Conservation (phyloP, 441 rosid genomes). For the Isatis lusitanica region DNA sequence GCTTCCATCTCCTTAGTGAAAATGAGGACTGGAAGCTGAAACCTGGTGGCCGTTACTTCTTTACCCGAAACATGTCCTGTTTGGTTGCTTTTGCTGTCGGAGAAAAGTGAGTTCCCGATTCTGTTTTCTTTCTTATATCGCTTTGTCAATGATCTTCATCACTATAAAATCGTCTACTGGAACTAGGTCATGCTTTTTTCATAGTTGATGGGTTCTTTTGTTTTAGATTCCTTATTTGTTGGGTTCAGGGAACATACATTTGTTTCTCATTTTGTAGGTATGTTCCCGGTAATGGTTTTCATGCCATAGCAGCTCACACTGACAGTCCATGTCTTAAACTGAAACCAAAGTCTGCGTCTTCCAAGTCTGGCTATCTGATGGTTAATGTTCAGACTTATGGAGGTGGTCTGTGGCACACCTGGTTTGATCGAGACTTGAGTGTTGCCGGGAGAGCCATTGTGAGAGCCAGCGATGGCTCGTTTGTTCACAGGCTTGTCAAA, state of each 20-base stretch:
- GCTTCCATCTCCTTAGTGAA: slow-evolving; percentile 71
- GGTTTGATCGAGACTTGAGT: slow-evolving; percentile 96
- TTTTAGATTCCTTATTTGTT: background rate
- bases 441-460: slow-evolving; percentile 92
- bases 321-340: slow-evolving; percentile 95
- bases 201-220: background rate
- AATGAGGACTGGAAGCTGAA: slow-evolving; percentile 82
- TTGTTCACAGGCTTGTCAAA: slow-evolving; percentile 81
- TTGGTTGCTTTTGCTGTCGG: slow-evolving; percentile 93
- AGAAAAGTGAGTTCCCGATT: slow-evolving; percentile 59
- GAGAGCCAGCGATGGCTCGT: slow-evolving; percentile 66
- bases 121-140: background rate
- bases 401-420: slow-evolving; percentile 95
- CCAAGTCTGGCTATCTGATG: slow-evolving; percentile 80
- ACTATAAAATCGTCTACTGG: background rate
- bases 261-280: slow-evolving; percentile 61
- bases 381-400: slow-evolving; percentile 96
- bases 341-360: slow-evolving; percentile 86
- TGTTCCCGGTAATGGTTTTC: slow-evolving; percentile 74
- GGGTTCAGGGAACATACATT: slow-evolving; percentile 14
- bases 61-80: slow-evolving; percentile 88
- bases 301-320: slow-evolving; percentile 89
- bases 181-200: background rate
- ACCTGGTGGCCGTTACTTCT: slow-evolving; percentile 94
- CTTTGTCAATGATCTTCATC: background rate